Evolutionary conservation across 805 yeast genomes (phyloP), one percentile per base, ranked within the genome.

Genomic region (Metschnikowia gelsemii): DNA sequence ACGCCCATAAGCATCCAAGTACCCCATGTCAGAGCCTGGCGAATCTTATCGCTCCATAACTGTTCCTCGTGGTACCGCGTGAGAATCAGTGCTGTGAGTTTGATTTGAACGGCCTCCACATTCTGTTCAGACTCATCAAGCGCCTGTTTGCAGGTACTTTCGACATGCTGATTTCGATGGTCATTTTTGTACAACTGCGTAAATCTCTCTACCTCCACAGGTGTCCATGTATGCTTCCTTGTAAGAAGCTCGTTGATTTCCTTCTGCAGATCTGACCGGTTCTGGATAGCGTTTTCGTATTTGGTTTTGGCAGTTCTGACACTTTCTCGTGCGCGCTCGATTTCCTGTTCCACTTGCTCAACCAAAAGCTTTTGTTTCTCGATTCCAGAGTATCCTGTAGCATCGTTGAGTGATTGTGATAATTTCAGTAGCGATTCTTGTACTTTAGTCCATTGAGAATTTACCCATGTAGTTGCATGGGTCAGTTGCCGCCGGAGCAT

Each of bases 11-110:
- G 71, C 3, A 82, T 67, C 74, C 93, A 80, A 0, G 99, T 93
- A 2, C 98, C 99, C 95, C 96, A 93, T 0, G 98, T 90, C 5
- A 96, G 87, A 4, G 95, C 88, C 50, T 90, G 77, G 46, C 99
- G 72, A 45, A 93, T 93, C 62, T 90, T 90, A 64, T 93, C 99
- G 2, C 96, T 87, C 98, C 99, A 93, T 6, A 93, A 80, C 62
- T 93, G 98, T 57, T 93, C 99, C 60, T 93, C 98, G 49, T 91
- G 96, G 56, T 93, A 93, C 52, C 98, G 70, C 2, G 89, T 81
- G 56, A 91, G 70, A 13, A 93, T 93, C 45, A 87, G 82, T 42
- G 81, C 81, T 13, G 88, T 82, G 34, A 89, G 64, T 42, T 74
- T 77, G 40, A 79, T 74, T 51, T 85, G 91, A 14, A 82, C 62